Conservation (phyloP, 2,329 filamentous ascomycete species). For the Dactylonectria macrodidyma region DNA sequence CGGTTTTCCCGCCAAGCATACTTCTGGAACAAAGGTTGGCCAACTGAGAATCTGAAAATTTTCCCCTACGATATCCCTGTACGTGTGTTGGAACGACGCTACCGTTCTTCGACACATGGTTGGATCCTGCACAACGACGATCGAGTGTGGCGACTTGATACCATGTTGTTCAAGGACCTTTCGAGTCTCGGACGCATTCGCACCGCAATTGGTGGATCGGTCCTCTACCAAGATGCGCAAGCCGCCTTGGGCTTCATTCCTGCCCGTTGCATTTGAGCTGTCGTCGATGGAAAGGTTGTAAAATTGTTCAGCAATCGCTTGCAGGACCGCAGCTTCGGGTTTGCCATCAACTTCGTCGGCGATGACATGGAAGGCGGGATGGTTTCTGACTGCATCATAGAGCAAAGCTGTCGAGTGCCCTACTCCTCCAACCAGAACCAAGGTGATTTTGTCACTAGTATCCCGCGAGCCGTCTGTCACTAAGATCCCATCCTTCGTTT, state of each 20-base stretch:
- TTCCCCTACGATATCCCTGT: constrained; percentile 10
- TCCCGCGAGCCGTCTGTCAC: background rate
- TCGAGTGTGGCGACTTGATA: constrained; percentile 35
- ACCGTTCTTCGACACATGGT: constrained; percentile 41
- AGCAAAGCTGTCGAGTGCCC: constrained; percentile 41
- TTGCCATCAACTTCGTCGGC: constrained; percentile 15
- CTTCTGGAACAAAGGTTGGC: constrained; percentile 39
- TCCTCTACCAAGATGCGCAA: constrained; percentile 38
- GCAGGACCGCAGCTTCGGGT: constrained; percentile 38
- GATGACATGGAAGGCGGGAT: constrained; percentile 33
- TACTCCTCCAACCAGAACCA: constrained; percentile 41
- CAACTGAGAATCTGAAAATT: constrained; percentile 30
- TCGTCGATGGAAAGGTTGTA: constrained; percentile 22
- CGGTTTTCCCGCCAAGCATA: background rate
- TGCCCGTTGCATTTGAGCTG: background rate
- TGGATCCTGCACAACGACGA: constrained; percentile 40
- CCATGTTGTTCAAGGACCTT: constrained; percentile 36
- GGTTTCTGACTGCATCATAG: constrained; percentile 36
- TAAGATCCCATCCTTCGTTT: background rate
- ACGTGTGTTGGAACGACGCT: constrained; percentile 37
- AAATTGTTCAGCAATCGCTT: constrained; percentile 35
- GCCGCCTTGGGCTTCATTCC: background rate
- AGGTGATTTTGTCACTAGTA: constrained; percentile 4
- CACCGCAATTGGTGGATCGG: constrained; percentile 41
- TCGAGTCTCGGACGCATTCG: constrained; percentile 39